Evolutionary conservation across 805 yeast species (phyloP), one percentile per base, ranked within the genome.

Genomic region (Starmerella bombi): DNA sequence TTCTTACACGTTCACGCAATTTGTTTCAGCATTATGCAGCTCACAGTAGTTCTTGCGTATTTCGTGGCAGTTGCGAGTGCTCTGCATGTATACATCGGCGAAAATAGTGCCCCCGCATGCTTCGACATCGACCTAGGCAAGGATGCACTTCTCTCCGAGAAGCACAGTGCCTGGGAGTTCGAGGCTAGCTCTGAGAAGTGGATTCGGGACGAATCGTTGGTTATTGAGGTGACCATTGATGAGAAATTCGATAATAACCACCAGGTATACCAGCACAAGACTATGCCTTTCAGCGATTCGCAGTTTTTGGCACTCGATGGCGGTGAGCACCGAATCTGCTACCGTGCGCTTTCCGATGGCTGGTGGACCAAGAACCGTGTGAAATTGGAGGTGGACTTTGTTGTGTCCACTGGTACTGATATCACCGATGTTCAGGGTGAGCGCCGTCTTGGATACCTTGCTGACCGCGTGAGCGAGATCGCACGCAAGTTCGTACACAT

Each of bases 161-260:
- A 70, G 54, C 74, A 81, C 50, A 79, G 79, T 50, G 80, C 82
- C 3, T 70, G 70, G 57, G 85, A 80, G 52, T 67, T 61, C 45
- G 68, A 71, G 50, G 67, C 68, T 16, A 59, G 62, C 25, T 59
- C 69, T 6, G 69, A 67, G 31, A 75, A 68, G 56, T 64, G 67
- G 53, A 67, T 69, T 38, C 74, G 71, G 49, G 62, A 67, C n/a
- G 69, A 71, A 28, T 42, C 49, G 37, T 60, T 83, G 54, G 71
- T 67, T 37, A 64, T 83, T 40, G 75, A 71, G 51, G 71, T 80
- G 56, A 75, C 84, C 1, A 80, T 81, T 42, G 84, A 78, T 47
- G 91, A 81, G 61, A 72, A 80, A 3, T 86, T 86, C 54, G 94
- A 84, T 61, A 75, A 77, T 56, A 72, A 80, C 59, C 88, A 86